Evolutionary conservation across 352 stramenopile species (phyloP).

Genomic region (Phytophthora quininea): DNA sequence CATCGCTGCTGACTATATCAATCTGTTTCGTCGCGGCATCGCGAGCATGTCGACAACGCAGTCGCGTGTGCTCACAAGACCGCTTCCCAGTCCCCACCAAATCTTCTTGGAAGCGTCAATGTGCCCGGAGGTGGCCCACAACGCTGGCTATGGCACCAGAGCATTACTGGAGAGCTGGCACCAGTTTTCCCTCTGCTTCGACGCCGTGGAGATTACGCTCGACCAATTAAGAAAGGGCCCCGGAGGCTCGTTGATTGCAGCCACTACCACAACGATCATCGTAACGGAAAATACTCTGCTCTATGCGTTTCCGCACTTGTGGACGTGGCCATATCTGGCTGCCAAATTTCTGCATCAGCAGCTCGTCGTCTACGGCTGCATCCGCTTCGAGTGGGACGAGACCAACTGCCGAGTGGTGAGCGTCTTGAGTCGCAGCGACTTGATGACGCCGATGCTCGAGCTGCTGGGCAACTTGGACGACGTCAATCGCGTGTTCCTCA

Average conservation of each 20-base stretch:
- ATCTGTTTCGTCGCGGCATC: no score
- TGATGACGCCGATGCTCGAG: constrained; percentile 23
- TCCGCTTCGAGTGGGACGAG: constrained; percentile 18
- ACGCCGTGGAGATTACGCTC: neutral
- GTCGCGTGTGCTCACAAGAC: no score
- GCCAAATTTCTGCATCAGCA: no score
- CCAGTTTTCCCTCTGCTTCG: neutral
- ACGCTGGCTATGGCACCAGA: neutral
- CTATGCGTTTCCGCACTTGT: neutral
- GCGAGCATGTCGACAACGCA: no score
- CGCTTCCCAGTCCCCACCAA: neutral
- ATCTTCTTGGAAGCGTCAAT: neutral
- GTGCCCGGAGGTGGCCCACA: neutral
- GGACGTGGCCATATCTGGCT: no score
- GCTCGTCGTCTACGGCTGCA: no score
- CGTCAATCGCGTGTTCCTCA: constrained; percentile 17
- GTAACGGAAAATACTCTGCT: neutral
- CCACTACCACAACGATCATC: neutral
- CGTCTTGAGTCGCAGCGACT: constrained; percentile 21
- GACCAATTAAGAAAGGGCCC: neutral
- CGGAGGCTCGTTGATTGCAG: neutral
- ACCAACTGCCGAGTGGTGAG: constrained; percentile 10
- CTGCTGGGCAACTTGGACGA: constrained; percentile 19
- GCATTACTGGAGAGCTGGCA: neutral
- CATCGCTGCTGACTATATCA: no score